Base-by-base conservation (phyloP, 352 stramenopile genomes). In the Pythium chondricola region DNA sequence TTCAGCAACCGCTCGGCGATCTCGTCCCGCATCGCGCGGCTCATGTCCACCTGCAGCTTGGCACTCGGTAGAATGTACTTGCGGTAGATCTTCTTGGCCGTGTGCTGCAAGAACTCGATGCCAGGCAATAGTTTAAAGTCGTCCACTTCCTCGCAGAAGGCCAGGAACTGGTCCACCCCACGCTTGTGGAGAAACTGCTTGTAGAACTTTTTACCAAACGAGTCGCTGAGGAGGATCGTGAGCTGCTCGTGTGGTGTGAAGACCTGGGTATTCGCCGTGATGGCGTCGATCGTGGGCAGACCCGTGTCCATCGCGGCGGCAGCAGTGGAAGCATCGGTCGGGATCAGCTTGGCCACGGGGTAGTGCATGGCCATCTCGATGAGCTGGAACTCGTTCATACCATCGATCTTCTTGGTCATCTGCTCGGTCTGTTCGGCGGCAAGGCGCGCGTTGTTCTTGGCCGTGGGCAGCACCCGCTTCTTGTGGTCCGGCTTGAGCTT, bases 1-100 rank as follows among this genome's bases (percentile, higher is more conserved):
- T 83, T 87, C 16, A 69, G 36, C 18, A 92, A 58, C 16, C 65
- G 62, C 44, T 79, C 52, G 31, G 59, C 76, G 51, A 92, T 86
- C 37, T 92, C 81, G 26, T 88, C 71, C 10, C 81, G 78, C 75
- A 92, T 89, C 6, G 72, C 65, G 7, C 67, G 79, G 55, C 73
- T 87, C 77, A 92, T 92, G 63, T 92, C 81, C 0, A 92, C 81
- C 47, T 92, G 81, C 22, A 92, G 63, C 39, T 83, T 79, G 21
- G 81, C 75, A 30, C 58, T 80, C 14, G 77, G 75, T 43, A 85
- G 62, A 38, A 92, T 83, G 49, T 92, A 92, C 56, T 92, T 92
- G 42, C 76, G 73, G 46, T 86, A 90, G 46, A 92, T 85, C 56
- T 92, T 92, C 60, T 86, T 88, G 50, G 81, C 81, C 17, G 74